A percentile compares a stretch with the other conserved stretches of the same genome.
phyloP scores from a whole-genome alignment of 306 rosid genomes.

The Oemleria cerasiformis region DNA sequence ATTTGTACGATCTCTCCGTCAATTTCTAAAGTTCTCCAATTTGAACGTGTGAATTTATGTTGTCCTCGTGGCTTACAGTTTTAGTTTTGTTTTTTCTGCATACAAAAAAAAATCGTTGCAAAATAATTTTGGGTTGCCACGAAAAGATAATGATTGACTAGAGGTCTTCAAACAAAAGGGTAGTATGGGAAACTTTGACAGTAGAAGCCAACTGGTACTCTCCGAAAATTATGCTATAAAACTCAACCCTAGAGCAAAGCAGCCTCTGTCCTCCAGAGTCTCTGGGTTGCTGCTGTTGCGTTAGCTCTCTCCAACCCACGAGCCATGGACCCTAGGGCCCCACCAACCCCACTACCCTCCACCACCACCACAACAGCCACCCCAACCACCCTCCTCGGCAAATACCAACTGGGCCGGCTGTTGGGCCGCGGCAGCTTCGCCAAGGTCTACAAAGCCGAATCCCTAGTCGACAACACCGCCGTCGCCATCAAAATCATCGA shows the following conservation, averaged over 20 bases:
- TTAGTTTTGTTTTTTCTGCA: no score
- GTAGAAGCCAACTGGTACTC: background rate
- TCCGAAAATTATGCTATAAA: background rate
- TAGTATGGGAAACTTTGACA: background rate
- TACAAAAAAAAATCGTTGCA: no score
- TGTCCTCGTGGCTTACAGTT: no score
- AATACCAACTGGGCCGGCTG: slow-evolving; percentile 53
- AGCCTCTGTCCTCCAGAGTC: background rate
- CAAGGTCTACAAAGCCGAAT: slow-evolving; percentile 67
- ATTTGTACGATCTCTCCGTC: no score
- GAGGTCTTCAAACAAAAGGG: background rate
- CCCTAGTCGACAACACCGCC: slow-evolving; percentile 43
- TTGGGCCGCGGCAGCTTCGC: slow-evolving; percentile 95
- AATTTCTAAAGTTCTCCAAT: no score
- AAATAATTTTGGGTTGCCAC: no score
- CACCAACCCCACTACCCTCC: slow-evolving; percentile 28
- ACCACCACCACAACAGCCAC: slow-evolving; percentile 10
- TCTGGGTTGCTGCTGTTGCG: background rate
- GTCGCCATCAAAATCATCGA: slow-evolving; percentile 82
- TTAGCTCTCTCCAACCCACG: background rate
- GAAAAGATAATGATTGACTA: no score
- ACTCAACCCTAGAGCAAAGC: background rate
- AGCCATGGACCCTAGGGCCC: slow-evolving; percentile 47
- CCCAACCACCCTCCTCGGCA: slow-evolving; percentile 47
- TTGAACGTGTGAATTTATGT: no score